These are phyloP conservation scores for Scheffersomyces titani DNA, from an alignment of 1,139 yeast genomes.

Conservation along the genomic window DNA sequence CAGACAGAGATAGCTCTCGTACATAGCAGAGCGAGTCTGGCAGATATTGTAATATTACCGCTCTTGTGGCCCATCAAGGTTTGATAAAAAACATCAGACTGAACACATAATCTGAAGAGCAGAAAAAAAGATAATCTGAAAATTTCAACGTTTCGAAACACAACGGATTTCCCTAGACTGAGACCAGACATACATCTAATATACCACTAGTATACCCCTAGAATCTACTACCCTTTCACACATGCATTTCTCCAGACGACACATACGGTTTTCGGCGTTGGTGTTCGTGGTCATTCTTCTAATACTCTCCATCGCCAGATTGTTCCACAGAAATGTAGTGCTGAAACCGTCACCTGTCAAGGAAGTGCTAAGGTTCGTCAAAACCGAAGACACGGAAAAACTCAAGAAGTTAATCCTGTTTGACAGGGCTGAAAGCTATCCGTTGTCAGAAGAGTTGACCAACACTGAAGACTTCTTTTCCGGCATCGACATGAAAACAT, in stretches of 20 bases:
- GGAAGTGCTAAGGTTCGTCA: background rate
- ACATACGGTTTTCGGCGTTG: background rate
- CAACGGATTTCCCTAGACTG: background rate
- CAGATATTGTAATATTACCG: background rate
- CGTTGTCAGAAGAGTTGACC: constrained; percentile 8
- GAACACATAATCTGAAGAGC: too few species aligned
- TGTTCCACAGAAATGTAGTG: background rate
- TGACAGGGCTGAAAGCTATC: constrained; percentile 7
- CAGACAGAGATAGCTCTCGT: background rate
- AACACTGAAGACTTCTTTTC: background rate
- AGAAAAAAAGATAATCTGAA: too few species aligned
- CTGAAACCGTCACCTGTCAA: background rate
- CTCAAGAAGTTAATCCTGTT: background rate
- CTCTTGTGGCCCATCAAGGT: background rate
- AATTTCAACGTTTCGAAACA: background rate
- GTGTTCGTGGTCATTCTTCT: background rate
- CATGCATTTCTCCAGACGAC: background rate
- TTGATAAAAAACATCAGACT: background rate
- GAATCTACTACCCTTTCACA: background rate
- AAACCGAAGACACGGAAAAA: background rate
- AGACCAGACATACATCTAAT: background rate
- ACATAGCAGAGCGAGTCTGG: background rate
- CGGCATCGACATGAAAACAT: constrained; percentile 12
- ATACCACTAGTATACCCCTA: background rate
- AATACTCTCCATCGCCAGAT: background rate